Evolutionary conservation across 2,329 filamentous ascomycete genomes (phyloP).

Genomic region (Talaromyces pinophilus): DNA sequence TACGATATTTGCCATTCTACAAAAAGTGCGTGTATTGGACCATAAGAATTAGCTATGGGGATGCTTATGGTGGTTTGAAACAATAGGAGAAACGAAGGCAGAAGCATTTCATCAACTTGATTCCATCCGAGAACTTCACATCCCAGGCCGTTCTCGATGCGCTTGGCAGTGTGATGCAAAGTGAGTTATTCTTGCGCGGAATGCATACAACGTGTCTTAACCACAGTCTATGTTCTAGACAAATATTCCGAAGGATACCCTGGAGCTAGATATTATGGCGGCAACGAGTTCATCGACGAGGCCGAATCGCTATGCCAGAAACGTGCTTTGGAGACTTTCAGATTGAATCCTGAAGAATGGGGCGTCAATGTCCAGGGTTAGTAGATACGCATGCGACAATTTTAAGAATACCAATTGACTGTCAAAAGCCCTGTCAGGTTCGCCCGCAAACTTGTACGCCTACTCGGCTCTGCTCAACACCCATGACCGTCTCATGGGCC

Average conservation of each 20-base stretch:
- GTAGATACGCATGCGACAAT: constrained; percentile 32
- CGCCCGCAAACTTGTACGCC: constrained; percentile 74
- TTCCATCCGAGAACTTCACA: constrained; percentile 94
- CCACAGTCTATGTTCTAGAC: constrained; percentile 54
- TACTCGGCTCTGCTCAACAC: constrained; percentile 96
- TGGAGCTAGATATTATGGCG: constrained; percentile 92
- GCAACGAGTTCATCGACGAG: constrained; percentile 93
- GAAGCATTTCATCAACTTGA: constrained; percentile 97
- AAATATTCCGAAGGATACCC: constrained; percentile 99
- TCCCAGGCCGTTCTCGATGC: constrained; percentile 91
- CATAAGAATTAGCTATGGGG: no score
- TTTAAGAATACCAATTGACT: constrained; percentile 14
- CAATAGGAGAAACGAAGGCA: constrained; percentile 90
- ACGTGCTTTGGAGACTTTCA: constrained; percentile 84
- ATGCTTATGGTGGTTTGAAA: background rate
- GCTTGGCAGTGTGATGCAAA: constrained; percentile 92
- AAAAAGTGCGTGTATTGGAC: constrained; percentile 63
- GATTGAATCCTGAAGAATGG: constrained; percentile 82
- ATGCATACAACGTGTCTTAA: constrained; percentile 29
- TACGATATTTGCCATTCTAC: constrained; percentile 81
- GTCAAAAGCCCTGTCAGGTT: constrained; percentile 71
- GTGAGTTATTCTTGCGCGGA: constrained; percentile 53
- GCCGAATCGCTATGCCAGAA: constrained; percentile 87
- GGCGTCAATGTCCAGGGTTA: constrained; percentile 92
- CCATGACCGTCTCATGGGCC: constrained; percentile 94